Percentiles rank a stretch among this genome's conserved stretches.
These are phyloP conservation scores for Ilex asprella DNA, from an alignment of 257 asterid genomes.

Conservation along the genomic window DNA sequence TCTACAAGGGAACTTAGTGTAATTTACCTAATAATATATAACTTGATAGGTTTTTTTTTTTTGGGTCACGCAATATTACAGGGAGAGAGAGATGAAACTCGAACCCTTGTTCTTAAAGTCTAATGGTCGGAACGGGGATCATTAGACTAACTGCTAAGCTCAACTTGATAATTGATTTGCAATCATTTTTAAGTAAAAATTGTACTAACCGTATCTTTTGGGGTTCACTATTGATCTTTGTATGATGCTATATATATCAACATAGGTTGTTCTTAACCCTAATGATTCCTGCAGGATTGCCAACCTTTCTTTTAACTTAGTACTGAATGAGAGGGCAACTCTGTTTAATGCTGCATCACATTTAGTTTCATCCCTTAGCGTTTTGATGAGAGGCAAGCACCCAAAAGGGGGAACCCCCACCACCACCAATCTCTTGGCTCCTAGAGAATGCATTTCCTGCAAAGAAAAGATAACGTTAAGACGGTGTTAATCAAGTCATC, in stretches of 20 bases:
- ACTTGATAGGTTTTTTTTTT: too few relatives aligned
- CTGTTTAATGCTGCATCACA: conserved; percentile 33
- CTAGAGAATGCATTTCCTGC: conserved; percentile 35
- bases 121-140: too few relatives aligned
- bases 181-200: too few relatives aligned
- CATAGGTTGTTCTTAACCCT: conserved; percentile 17
- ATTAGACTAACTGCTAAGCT: too few relatives aligned
- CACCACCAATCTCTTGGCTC: conserved; percentile 38
- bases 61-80: too few relatives aligned
- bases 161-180: not conserved
- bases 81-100: too few relatives aligned
- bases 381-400: conserved; percentile 34
- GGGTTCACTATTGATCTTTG: conserved; percentile 30
- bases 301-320: conserved; percentile 22
- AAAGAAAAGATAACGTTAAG: not conserved
- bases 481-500: too few relatives aligned
- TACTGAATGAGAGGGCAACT: conserved; percentile 35
- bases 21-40: too few relatives aligned
- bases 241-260: conserved; percentile 28
- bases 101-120: too few relatives aligned
- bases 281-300: conserved; percentile 14
- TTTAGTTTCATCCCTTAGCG: conserved; percentile 19
- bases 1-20: too few relatives aligned
- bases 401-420: conserved; percentile 48
- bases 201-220: conserved; percentile 27